Evolutionary conservation across 2,329 filamentous ascomycete species (phyloP).

Genomic region (Venturia asperata): DNA sequence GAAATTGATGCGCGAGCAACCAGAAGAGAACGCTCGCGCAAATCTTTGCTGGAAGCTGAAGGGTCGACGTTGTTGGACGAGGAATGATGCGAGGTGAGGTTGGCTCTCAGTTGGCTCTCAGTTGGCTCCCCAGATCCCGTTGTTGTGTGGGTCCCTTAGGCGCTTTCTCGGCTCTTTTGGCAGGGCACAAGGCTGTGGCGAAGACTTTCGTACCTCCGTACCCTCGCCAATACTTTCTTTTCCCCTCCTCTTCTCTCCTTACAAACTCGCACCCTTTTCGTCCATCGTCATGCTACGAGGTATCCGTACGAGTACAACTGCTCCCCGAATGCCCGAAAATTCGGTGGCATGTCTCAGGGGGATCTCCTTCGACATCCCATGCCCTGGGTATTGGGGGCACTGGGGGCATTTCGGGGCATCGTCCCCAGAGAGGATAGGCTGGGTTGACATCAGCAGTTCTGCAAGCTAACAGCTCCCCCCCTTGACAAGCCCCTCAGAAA

Average conservation of each 20-base stretch:
- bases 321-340: neutral
- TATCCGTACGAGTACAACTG: too few relatives aligned
- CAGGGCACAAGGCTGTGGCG: neutral
- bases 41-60: neutral
- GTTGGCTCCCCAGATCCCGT: too few relatives aligned
- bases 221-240: neutral
- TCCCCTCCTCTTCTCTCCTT: neutral
- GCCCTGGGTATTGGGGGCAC: neutral
- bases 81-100: neutral
- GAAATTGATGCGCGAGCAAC: neutral
- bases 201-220: neutral
- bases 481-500: neutral
- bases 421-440: neutral
- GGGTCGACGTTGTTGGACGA: neutral
- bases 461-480: neutral
- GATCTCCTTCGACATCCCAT: neutral
- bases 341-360: neutral
- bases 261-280: too few relatives aligned
- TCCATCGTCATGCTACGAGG: neutral
- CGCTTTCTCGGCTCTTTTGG: neutral
- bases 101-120: too few relatives aligned
- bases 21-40: neutral
- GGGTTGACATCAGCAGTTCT: constrained; percentile 2
- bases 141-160: neutral
- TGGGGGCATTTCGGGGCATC: neutral